Evolutionary conservation across 148 eudicot species (phyloP).

Genomic region (Amaranthus palmeri): DNA sequence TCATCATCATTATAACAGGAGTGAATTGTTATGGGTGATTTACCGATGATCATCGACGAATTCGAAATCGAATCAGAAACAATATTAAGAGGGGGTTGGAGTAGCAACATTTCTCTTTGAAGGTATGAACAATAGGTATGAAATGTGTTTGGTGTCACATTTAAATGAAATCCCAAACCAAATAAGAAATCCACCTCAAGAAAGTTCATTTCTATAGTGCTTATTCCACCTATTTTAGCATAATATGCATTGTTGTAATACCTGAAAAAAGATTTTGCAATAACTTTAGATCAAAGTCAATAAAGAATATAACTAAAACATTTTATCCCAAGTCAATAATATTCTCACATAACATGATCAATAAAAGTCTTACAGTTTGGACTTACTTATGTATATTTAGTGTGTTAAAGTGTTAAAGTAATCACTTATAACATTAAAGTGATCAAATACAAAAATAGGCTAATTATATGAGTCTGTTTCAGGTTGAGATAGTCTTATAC

Average conservation of each 20-base stretch:
- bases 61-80: constrained; percentile 17
- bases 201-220: constrained; percentile 70
- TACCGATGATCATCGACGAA: constrained; percentile 26
- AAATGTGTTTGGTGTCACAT: constrained; percentile 69
- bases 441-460: no score
- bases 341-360: no score
- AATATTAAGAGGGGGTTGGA: constrained; percentile 31
- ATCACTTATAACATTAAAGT: no score
- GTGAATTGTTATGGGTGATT: constrained; percentile 21
- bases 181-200: constrained; percentile 75
- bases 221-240: constrained; percentile 81
- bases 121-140: constrained; percentile 54
- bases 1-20: constrained; percentile 35
- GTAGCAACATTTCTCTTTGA: constrained; percentile 50
- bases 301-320: not conserved
- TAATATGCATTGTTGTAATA: constrained; percentile 84
- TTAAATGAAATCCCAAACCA: constrained; percentile 65
- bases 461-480: no score
- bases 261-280: constrained; percentile 28
- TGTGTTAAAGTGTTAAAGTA: no score
- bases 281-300: not conserved
- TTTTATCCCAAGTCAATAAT: no score
- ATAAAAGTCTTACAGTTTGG: no score
- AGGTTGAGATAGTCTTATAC: no score
- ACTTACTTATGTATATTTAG: no score